A percentile compares a stretch with the other conserved stretches of the same genome.
Evolutionary conservation across 108 stramenopile species (phyloP).

Genomic region (Stephanodiscus triporus): DNA sequence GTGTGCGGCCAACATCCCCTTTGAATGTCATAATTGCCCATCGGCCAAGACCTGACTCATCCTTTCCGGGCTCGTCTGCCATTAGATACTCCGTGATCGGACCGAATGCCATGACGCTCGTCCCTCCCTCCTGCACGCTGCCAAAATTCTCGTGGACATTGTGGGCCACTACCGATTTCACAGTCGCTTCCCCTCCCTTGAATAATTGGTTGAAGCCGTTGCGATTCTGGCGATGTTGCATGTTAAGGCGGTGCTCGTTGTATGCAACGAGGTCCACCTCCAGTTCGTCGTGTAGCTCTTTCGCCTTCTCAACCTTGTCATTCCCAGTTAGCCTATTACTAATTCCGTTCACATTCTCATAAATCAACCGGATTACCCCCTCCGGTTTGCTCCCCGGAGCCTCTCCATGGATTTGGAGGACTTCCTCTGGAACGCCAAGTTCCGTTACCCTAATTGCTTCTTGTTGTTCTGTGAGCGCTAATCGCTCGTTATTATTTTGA

Average conservation of each 20-base stretch:
- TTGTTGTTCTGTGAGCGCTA: too few species aligned
- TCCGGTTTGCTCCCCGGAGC: too few species aligned
- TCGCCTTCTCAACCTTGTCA: neutral
- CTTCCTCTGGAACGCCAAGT: too few species aligned
- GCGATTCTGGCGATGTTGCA: neutral
- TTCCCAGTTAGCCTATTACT: neutral
- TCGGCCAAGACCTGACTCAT: constrained; percentile 3
- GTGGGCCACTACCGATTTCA: neutral
- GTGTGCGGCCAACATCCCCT: neutral
- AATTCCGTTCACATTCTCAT: too few species aligned
- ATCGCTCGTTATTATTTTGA: too few species aligned
- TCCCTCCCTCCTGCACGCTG: neutral
- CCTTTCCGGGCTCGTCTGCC: neutral
- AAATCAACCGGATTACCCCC: too few species aligned
- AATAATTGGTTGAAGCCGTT: constrained; percentile 10
- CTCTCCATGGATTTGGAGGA: too few species aligned
- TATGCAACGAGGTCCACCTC: neutral
- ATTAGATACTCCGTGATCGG: neutral
- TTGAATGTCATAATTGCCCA: constrained; percentile 7
- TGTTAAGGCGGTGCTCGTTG: neutral
- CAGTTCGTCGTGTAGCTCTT: neutral
- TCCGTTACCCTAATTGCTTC: too few species aligned
- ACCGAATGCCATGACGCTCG: neutral
- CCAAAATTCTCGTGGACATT: neutral
- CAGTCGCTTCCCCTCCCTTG: neutral